Conservation (phyloP, 371 early-diverging fungal species). For the Sporodiniella umbellata region DNA sequence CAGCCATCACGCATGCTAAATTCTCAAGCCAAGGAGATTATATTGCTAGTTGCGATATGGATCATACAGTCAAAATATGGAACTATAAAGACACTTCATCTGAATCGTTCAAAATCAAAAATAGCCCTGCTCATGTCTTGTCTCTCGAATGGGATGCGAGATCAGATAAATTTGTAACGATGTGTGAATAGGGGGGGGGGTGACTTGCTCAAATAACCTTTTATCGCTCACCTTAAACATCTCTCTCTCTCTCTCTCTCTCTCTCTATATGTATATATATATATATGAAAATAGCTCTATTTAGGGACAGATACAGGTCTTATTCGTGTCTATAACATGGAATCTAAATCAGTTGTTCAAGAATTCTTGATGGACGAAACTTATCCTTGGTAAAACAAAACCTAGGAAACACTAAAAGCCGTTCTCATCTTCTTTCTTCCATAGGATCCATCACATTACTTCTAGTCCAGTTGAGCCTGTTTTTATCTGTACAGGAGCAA, state of each 20-base stretch:
- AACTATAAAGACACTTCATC: slow-evolving; percentile 46
- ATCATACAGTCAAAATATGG: slow-evolving; percentile 62
- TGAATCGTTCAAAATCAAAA: slow-evolving; percentile 50
- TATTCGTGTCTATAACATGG: slow-evolving; percentile 58
- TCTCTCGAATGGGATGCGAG: slow-evolving; percentile 63
- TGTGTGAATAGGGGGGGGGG: neutral
- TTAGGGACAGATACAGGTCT: slow-evolving; percentile 54
- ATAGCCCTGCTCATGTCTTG: slow-evolving; percentile 43
- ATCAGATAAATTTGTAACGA: slow-evolving; percentile 49
- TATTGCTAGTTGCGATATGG: slow-evolving; percentile 67
- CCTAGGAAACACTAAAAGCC: neutral
- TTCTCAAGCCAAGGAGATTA: slow-evolving; percentile 58
- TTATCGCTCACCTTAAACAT: neutral
- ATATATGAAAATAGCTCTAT: slow-evolving; percentile 41
- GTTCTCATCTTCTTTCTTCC: too few relatives aligned
- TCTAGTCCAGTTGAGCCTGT: slow-evolving; percentile 61
- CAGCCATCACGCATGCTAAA: slow-evolving; percentile 59
- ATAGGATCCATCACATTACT: slow-evolving; percentile 51
- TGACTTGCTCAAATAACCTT: too few relatives aligned
- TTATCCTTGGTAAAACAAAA: slow-evolving; percentile 43
- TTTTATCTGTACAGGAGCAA: slow-evolving; percentile 50
- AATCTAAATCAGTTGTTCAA: slow-evolving; percentile 56
- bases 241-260: too few relatives aligned
- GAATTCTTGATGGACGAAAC: slow-evolving; percentile 52
- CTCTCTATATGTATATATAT: too few relatives aligned